These are phyloP conservation scores for Vachellia pachyceras DNA, from an alignment of 306 rosid genomes.

Conservation along the genomic window DNA sequence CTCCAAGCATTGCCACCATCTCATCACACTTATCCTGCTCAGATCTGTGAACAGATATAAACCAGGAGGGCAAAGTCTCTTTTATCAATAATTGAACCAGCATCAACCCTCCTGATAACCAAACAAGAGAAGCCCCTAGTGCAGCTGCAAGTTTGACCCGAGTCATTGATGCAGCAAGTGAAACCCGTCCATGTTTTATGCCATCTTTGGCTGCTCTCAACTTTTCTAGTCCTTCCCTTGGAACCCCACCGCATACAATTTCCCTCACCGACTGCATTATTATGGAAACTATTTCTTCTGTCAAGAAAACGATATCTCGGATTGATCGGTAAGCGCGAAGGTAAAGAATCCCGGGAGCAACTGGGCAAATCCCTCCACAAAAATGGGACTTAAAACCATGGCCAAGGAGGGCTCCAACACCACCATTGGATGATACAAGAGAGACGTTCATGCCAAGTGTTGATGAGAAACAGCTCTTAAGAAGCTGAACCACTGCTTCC, in stretches of 20 bases:
- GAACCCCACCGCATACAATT: slow-evolving; percentile 59
- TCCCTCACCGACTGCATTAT: slow-evolving; percentile 81
- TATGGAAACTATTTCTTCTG: slow-evolving; percentile 78
- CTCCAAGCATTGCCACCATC: slow-evolving; percentile 79
- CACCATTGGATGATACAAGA: slow-evolving; percentile 67
- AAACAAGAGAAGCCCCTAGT: slow-evolving; percentile 82
- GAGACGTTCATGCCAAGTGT: slow-evolving; percentile 67
- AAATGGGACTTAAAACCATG: slow-evolving; percentile 88
- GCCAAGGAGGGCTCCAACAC: slow-evolving; percentile 93
- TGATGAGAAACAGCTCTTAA: slow-evolving; percentile 87
- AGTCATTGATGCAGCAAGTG: slow-evolving; percentile 83
- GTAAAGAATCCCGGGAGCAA: slow-evolving; percentile 92
- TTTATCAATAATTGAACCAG: slow-evolving; percentile 78
- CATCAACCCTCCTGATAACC: slow-evolving; percentile 80
- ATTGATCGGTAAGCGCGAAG: slow-evolving; percentile 73
- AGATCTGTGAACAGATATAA: slow-evolving; percentile 70
- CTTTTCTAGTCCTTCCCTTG: slow-evolving; percentile 56
- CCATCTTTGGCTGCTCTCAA: slow-evolving; percentile 54
- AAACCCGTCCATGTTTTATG: slow-evolving; percentile 65
- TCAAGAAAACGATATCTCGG: slow-evolving; percentile 72
- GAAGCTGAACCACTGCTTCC: slow-evolving; percentile 83
- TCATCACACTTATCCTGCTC: slow-evolving; percentile 70
- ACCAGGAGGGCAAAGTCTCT: slow-evolving; percentile 94
- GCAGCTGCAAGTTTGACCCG: slow-evolving; percentile 85
- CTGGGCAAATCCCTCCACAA: slow-evolving; percentile 79